These are phyloP conservation scores for Mycena belliarum DNA, from an alignment of 768 basidiomycete species.

Conservation along the genomic window DNA sequence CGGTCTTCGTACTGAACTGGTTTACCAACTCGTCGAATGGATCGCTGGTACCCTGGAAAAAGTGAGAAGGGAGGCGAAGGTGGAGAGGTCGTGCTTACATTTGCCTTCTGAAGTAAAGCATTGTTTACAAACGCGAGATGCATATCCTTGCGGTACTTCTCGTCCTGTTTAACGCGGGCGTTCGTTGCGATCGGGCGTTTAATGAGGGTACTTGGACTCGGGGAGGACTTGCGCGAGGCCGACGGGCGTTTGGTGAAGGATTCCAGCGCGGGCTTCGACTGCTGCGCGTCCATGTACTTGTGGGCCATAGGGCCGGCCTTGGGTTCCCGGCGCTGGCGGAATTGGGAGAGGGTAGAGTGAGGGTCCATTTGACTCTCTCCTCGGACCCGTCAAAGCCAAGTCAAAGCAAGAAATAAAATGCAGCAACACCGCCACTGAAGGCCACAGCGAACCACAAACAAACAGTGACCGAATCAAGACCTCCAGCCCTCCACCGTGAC, in stretches of 20 bases:
- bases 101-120: conserved; percentile 71
- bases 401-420: conserved; percentile 13
- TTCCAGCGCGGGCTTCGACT: conserved; percentile 43
- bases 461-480: too few species aligned
- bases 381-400: conserved; percentile 6
- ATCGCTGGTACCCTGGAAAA: conserved; percentile 63
- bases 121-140: conserved; percentile 82
- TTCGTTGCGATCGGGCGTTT: conserved; percentile 75
- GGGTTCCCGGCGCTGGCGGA: conserved; percentile 64
- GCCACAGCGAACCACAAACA: too few species aligned
- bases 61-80: conserved; percentile 19
- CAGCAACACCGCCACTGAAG: too few species aligned
- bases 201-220: conserved; percentile 29
- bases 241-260: conserved; percentile 43
- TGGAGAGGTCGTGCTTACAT: conserved; percentile 46
- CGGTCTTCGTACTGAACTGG: conserved; percentile 68
- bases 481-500: too few species aligned
- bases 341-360: conserved; percentile 74
- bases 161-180: conserved; percentile 75
- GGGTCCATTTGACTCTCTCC: conserved; percentile 63
- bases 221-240: conserved; percentile 30
- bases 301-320: conserved; percentile 62
- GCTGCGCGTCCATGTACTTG: conserved; percentile 41
- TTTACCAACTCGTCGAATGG: conserved; percentile 88
- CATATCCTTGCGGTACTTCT: conserved; percentile 78